Conservation (phyloP, 192 early-diverging fungal genomes). For the Dissophora globulifera region DNA sequence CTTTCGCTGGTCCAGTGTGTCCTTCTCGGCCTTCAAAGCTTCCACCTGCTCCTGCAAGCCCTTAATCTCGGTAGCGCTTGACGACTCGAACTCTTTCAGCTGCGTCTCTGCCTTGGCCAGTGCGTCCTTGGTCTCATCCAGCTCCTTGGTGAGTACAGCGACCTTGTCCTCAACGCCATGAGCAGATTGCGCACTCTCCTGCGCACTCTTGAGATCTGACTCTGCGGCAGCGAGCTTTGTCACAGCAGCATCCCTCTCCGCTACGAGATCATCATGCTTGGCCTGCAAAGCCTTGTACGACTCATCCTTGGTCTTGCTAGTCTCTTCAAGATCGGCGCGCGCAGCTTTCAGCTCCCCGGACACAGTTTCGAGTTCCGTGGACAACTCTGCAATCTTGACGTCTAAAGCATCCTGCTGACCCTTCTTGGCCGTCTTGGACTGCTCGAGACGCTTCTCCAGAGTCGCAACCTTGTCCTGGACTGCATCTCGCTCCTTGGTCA, state of each 20-base stretch:
- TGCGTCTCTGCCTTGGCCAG: constrained; percentile 17
- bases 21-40: constrained; percentile 11
- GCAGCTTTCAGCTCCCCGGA: constrained; percentile 16
- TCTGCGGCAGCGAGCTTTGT: constrained; percentile 7
- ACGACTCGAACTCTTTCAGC: constrained; percentile 10
- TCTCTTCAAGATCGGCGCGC: constrained; percentile 6
- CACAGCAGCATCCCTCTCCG: constrained; percentile 20
- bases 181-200: constrained; percentile 5
- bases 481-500: constrained; percentile 38
- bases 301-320: constrained; percentile 4
- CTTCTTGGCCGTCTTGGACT: constrained; percentile 22
- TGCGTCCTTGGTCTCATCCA: constrained; percentile 14
- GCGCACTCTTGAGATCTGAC: constrained; percentile 7
- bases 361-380: constrained; percentile 21
- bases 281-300: constrained; percentile 1
- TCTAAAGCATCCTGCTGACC: constrained; percentile 11
- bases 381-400: constrained; percentile 2
- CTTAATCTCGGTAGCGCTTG: constrained; percentile 10
- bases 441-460: constrained; percentile 28
- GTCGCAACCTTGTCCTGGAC: constrained; percentile 4
- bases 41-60: constrained; percentile 23
- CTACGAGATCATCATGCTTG: not conserved
- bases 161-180: constrained; percentile 16
- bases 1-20: constrained; percentile 6
- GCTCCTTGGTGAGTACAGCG: constrained; percentile 19